Conservation (phyloP, 2,329 filamentous ascomycete species). For the Coniella lustricola region DNA sequence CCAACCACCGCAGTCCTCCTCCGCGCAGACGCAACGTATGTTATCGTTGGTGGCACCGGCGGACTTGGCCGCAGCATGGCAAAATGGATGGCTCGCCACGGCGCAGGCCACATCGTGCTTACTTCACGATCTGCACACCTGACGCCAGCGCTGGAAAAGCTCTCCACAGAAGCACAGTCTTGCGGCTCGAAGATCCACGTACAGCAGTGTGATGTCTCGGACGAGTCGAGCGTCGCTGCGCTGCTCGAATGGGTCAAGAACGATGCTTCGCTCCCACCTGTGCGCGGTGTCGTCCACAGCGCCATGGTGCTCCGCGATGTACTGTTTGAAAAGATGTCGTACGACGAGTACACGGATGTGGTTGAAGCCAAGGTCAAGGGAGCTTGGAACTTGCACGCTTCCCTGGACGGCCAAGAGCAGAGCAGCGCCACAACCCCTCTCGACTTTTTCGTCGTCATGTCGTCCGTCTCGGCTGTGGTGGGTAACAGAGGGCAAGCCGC, state of each 20-base stretch:
- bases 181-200: slow-evolving; percentile 37
- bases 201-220: slow-evolving; percentile 37
- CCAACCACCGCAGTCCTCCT: slow-evolving; percentile 12
- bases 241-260: slow-evolving; percentile 38
- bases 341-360: slow-evolving; percentile 39
- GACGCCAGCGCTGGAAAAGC: not conserved
- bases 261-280: slow-evolving; percentile 23
- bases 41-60: slow-evolving; percentile 22
- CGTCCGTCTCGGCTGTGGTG: slow-evolving; percentile 27
- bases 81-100: slow-evolving; percentile 16
- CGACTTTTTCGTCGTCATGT: slow-evolving; percentile 32
- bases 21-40: slow-evolving; percentile 17
- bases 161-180: slow-evolving; percentile 8
- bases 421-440: slow-evolving; percentile 11
- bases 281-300: slow-evolving; percentile 28
- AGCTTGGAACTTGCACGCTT: slow-evolving; percentile 21
- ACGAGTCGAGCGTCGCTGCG: slow-evolving; percentile 19
- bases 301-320: slow-evolving; percentile 38
- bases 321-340: slow-evolving; percentile 46
- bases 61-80: slow-evolving; percentile 20
- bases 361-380: slow-evolving; percentile 46
- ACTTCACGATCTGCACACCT: slow-evolving; percentile 14
- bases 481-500: slow-evolving; percentile 38
- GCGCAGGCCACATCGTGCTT: slow-evolving; percentile 16
- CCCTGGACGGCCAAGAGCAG: slow-evolving; percentile 6